Evolutionary conservation across 306 rosid genomes (phyloP), one percentile per base, ranked within the genome.

Genomic region (Alnus glutinosa): DNA sequence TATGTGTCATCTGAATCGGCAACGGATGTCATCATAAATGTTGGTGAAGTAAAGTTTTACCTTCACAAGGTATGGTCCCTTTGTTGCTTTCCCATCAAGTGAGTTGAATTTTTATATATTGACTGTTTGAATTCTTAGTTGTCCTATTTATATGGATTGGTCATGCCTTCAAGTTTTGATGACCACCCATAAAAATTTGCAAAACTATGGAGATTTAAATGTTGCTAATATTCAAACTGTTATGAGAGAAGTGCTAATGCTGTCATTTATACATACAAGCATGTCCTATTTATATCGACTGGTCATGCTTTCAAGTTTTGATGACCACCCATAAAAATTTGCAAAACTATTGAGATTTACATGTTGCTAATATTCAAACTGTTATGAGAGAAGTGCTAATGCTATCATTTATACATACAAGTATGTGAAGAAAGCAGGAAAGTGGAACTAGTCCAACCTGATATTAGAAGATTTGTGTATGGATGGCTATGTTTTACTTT

Each of bases 1-100:
- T 87, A 89, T 67, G 89, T 93, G 44, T 89, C 97, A 44, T 93
- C 98, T 83, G 98, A 96, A 79, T 71, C 93, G 88, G 86, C 90
- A 47, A 87, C 99, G 0, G 99, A 96, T 84, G 85, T 89, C 73
- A 73, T 86, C 75, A 82, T 96, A 77, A 88, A 75, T 80, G 91
- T 91, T 44, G 94, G 93, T 69, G 98, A 89, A 76, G 94, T 93
- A 37, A 93, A 91, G 86, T 96, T 96, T 87, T 77, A 71, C 83
- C 97, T 93, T 59, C 99, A 96, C 86, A 96, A 91, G 97, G 99
- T 93, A 88, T 72, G 85, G 46, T 44, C 28, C 30, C 67, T 78
- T 55, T 59, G 37, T 67, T n/a, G n/a, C 12, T 10, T 66, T 55
- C 75, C 69, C 46, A 30, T 75, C 34, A 73, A 55, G 50, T 55